Percentiles rank a stretch among this genome's conserved stretches.
phyloP scores from a whole-genome alignment of 352 stramenopile genomes.

The Thalassiosira sp. region DNA sequence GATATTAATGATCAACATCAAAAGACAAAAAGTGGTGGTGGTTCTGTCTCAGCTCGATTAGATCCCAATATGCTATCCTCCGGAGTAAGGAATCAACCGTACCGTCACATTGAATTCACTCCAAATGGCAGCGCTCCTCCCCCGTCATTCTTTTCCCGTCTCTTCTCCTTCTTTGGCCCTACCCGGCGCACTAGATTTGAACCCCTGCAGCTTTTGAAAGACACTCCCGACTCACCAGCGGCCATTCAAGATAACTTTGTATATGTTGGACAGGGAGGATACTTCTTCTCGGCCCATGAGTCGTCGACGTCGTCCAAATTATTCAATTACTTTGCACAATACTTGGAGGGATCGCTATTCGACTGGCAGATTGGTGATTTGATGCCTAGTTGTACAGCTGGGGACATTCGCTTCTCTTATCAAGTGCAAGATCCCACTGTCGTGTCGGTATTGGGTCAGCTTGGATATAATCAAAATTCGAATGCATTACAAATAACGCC shows the following conservation, averaged over 20 bases:
- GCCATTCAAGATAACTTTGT: constrained; percentile 42
- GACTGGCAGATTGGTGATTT: constrained; percentile 52
- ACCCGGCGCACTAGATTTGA: constrained; percentile 26
- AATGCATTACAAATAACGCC: constrained; percentile 17
- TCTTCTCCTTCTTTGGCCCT: constrained; percentile 7
- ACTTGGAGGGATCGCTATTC: constrained; percentile 50
- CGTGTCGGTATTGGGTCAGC: constrained; percentile 35
- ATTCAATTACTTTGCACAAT: constrained; percentile 52
- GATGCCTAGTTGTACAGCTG: constrained; percentile 32
- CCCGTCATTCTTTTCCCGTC: constrained; percentile 33
- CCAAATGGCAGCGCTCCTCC: constrained; percentile 12
- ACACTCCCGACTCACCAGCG: constrained; percentile 14
- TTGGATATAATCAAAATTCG: not conserved
- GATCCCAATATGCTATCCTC: constrained; percentile 22
- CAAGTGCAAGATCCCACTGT: constrained; percentile 34
- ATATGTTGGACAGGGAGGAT: constrained; percentile 46
- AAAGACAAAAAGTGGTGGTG: not conserved
- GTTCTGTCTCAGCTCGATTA: constrained; percentile 1
- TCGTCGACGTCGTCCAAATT: constrained; percentile 20
- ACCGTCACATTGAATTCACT: constrained; percentile 33
- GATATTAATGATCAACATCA: not conserved
- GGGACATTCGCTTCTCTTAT: constrained; percentile 43
- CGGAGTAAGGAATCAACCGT: constrained; percentile 29
- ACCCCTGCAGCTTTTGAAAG: constrained; percentile 25
- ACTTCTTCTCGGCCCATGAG: constrained; percentile 48